Percentiles rank a stretch among this genome's conserved stretches.
These are phyloP conservation scores for Teratosphaeriaceae sp. DNA, from an alignment of 2,329 filamentous ascomycete genomes.

Conservation along the genomic window DNA sequence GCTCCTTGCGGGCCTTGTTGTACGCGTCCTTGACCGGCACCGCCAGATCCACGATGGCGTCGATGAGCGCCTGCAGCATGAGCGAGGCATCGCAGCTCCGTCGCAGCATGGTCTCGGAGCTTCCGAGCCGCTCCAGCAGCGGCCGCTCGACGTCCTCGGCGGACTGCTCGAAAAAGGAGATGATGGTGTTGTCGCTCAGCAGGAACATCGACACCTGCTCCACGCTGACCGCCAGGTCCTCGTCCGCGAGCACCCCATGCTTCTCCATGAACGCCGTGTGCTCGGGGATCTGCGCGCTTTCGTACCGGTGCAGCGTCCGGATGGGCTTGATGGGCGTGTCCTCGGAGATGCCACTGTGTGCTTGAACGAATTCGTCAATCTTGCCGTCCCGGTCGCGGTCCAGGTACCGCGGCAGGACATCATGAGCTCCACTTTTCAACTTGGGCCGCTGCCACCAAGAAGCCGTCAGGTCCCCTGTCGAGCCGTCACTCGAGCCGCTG, in stretches of 20 bases:
- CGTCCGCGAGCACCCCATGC: constrained; percentile 65
- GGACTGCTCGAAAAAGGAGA: constrained; percentile 92
- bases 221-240: constrained; percentile 70
- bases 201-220: constrained; percentile 93
- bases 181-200: constrained; percentile 80
- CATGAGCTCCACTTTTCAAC: constrained; percentile 4
- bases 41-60: constrained; percentile 86
- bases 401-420: constrained; percentile 23
- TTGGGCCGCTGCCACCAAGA: constrained; percentile 3
- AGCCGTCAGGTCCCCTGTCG: too few species aligned
- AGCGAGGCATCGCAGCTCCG: constrained; percentile 85
- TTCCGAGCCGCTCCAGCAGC: constrained; percentile 69
- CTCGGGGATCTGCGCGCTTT: constrained; percentile 72
- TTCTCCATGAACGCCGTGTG: constrained; percentile 86
- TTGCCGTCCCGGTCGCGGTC: constrained; percentile 24
- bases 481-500: neutral
- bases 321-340: constrained; percentile 34
- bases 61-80: constrained; percentile 82
- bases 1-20: constrained; percentile 77
- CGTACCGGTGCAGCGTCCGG: constrained; percentile 76
- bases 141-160: constrained; percentile 79
- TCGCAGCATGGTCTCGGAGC: constrained; percentile 74
- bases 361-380: constrained; percentile 26
- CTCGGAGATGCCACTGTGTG: constrained; percentile 33
- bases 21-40: constrained; percentile 81